Conservation (phyloP, 2,329 filamentous ascomycete genomes). For the Trichophyton schoenleinii region DNA sequence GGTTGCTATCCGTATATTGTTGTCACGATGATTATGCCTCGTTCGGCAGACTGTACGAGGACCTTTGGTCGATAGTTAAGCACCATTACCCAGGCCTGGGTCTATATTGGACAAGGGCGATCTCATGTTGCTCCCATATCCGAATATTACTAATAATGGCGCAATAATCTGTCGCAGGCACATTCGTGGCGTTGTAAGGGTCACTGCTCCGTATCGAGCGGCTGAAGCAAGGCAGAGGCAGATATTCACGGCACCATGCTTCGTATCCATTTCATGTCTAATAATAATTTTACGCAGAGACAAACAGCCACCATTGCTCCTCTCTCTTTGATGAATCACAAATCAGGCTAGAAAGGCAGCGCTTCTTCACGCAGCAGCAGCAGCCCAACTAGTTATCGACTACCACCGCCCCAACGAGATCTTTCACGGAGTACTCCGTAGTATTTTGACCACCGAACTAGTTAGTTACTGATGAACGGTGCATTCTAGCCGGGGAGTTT, state of each 20-base stretch:
- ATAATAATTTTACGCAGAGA: background rate
- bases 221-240: conserved; percentile 1
- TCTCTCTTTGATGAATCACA: background rate
- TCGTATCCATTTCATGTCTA: background rate
- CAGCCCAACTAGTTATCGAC: background rate
- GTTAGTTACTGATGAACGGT: background rate
- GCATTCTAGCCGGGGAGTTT: background rate
- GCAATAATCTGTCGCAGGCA: background rate
- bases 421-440: background rate
- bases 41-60: conserved; percentile 1
- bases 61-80: background rate
- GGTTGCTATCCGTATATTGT: background rate
- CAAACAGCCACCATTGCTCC: background rate
- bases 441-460: background rate
- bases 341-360: background rate
- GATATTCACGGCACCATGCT: background rate
- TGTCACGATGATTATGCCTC: background rate
- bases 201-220: background rate
- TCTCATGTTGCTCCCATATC: background rate
- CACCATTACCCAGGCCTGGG: background rate
- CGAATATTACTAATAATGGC: conserved; percentile 1
- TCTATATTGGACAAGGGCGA: background rate
- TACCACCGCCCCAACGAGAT: background rate
- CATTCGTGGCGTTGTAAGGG: background rate
- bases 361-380: background rate